These are phyloP conservation scores for Globisporangium irregulare DNA, from an alignment of 352 stramenopile species.

Conservation along the genomic window DNA sequence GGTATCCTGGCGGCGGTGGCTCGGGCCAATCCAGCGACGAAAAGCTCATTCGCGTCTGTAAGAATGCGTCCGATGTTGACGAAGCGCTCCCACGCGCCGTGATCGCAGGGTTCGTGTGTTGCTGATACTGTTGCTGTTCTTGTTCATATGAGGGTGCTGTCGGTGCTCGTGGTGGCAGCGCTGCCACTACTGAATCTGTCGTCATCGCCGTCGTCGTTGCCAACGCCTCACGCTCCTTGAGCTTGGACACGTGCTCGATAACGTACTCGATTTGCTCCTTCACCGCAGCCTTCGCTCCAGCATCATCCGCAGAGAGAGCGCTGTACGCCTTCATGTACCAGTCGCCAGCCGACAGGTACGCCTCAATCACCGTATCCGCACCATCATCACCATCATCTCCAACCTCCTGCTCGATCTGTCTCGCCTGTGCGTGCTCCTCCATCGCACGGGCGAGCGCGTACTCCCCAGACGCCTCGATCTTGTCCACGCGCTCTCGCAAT, in stretches of 20 bases:
- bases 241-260: constrained; percentile 56
- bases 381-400: not conserved
- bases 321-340: constrained; percentile 69
- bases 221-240: constrained; percentile 34
- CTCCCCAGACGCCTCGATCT: constrained; percentile 36
- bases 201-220: constrained; percentile 1
- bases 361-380: constrained; percentile 26
- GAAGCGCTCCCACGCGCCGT: not conserved
- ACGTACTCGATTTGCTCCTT: constrained; percentile 75
- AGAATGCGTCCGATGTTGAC: constrained; percentile 2
- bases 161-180: not conserved
- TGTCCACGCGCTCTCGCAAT: constrained; percentile 39
- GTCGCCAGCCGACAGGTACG: constrained; percentile 54
- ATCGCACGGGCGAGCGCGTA: constrained; percentile 31
- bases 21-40: constrained; percentile 42
- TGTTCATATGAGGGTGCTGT: not conserved
- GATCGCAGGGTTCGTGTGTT: not conserved
- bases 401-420: constrained; percentile 16
- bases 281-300: constrained; percentile 32
- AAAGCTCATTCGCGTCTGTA: constrained; percentile 18
- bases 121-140: not conserved
- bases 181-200: not conserved
- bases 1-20: constrained; percentile 13
- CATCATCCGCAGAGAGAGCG: constrained; percentile 31
- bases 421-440: constrained; percentile 33